A percentile compares a stretch with the other conserved stretches of the same genome.
Conservation (phyloP, 257 asterid genomes). For the Cordia subcordata region DNA sequence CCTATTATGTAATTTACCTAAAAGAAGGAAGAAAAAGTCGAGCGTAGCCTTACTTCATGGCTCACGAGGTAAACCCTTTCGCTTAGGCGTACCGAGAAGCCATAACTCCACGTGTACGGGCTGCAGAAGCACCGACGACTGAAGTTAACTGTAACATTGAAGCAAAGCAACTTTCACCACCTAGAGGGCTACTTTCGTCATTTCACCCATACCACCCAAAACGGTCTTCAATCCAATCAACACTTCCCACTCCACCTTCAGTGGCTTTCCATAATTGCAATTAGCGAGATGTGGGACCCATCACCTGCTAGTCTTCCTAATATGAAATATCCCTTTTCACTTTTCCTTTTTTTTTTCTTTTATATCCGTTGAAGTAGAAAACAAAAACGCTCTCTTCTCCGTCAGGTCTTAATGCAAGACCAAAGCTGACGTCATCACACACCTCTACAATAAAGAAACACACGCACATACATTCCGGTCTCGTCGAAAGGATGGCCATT, state of each 20-base stretch:
- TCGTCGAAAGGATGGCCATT: constrained; percentile 30
- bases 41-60: too few relatives aligned
- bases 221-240: neutral
- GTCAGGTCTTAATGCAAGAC: neutral
- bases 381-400: neutral
- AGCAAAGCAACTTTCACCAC: neutral
- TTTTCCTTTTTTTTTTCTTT: too few relatives aligned
- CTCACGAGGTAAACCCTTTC: too few relatives aligned
- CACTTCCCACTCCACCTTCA: neutral
- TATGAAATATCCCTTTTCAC: neutral
- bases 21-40: too few relatives aligned
- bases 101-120: neutral
- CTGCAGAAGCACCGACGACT: neutral
- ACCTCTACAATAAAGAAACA: neutral
- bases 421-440: neutral
- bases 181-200: neutral
- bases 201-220: neutral
- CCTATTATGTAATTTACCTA: too few relatives aligned
- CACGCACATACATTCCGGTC: neutral
- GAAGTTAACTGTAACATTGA: neutral
- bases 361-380: neutral
- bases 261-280: neutral
- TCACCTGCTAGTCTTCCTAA: neutral
- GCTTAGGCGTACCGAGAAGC: neutral
- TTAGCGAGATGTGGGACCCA: neutral